phyloP scores from a whole-genome alignment of 1,284 basidiomycete genomes.

The Fomitopsis palustris region DNA sequence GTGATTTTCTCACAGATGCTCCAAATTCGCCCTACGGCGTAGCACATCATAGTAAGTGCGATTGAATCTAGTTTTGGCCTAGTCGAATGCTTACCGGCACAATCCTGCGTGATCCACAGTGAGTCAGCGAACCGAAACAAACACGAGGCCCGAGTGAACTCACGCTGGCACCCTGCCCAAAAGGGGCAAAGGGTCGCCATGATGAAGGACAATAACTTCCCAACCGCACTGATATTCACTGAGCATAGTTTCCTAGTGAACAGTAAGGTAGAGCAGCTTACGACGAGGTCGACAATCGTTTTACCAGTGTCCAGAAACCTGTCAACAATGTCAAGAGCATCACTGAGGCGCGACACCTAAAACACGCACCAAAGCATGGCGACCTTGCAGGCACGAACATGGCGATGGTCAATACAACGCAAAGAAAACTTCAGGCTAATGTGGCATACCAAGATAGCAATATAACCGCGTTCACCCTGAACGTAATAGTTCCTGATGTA shows the following conservation, averaged over 20 bases:
- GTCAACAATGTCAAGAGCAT: neutral
- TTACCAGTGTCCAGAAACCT: neutral
- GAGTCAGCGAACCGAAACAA: no score
- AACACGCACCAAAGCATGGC: neutral
- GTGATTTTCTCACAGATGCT: neutral
- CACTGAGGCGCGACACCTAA: neutral
- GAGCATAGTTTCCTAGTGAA: neutral
- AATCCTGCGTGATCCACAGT: no score
- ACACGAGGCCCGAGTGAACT: no score
- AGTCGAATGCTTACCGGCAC: no score
- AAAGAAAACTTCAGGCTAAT: neutral
- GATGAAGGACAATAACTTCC: neutral
- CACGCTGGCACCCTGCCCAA: no score
- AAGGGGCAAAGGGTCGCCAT: no score
- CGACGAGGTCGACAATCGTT: neutral
- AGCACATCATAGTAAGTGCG: neutral
- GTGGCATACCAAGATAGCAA: neutral
- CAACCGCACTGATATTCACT: neutral
- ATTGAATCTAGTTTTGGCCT: no score
- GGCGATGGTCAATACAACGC: neutral
- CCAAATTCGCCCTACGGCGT: neutral
- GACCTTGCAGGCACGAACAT: neutral
- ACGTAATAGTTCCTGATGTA: neutral
- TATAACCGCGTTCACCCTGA: neutral
- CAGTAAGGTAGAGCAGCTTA: neutral